phyloP scores from a whole-genome alignment of 768 basidiomycete genomes.

The Porphyrellus cyaneotinctus region DNA sequence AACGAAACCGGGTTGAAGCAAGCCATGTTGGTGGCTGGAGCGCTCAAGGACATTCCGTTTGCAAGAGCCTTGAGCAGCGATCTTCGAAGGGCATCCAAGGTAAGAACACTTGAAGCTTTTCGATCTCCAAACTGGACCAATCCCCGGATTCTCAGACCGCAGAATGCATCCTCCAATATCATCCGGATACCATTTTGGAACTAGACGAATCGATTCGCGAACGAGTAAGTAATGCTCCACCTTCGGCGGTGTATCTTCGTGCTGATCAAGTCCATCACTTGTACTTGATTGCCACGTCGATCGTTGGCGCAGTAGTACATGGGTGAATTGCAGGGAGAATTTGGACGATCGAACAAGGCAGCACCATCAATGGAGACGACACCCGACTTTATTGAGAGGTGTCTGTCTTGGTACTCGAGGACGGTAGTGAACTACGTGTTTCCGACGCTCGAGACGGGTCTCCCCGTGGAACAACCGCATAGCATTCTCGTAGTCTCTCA shows the following conservation, averaged over 20 bases:
- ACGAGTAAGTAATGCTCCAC: constrained; percentile 42
- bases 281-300: background rate
- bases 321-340: constrained; percentile 58
- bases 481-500: constrained; percentile 61
- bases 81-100: constrained; percentile 62
- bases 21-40: constrained; percentile 51
- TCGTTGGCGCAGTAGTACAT: constrained; percentile 42
- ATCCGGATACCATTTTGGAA: constrained; percentile 44
- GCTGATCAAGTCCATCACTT: background rate
- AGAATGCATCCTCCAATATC: constrained; percentile 53
- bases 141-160: constrained; percentile 49
- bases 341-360: constrained; percentile 8
- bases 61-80: constrained; percentile 66
- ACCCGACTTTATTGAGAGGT: constrained; percentile 45
- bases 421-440: constrained; percentile 36
- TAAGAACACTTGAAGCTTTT: constrained; percentile 29
- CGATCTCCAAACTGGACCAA: background rate
- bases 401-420: constrained; percentile 58
- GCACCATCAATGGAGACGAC: constrained; percentile 25
- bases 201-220: constrained; percentile 54
- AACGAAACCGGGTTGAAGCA: constrained; percentile 61
- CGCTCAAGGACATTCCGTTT: constrained; percentile 53
- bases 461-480: constrained; percentile 28
- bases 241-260: background rate
- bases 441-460: constrained; percentile 14